These are phyloP conservation scores for Colletotrichum phormii DNA, from an alignment of 2,329 filamentous ascomycete species.

Conservation along the genomic window DNA sequence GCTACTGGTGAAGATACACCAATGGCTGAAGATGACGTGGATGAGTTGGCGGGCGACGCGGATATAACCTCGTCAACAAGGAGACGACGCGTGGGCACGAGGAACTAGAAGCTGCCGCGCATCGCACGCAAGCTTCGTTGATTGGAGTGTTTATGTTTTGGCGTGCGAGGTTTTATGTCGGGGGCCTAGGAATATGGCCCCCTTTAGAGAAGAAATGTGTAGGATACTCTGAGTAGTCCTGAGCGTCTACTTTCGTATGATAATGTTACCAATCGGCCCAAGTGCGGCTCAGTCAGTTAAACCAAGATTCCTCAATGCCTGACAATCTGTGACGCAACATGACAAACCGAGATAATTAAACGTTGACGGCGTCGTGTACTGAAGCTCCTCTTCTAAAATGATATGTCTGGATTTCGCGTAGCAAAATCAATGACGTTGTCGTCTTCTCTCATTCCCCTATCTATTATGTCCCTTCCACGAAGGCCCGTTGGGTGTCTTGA, in stretches of 20 bases:
- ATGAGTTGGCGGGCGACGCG: slow-evolving; percentile 58
- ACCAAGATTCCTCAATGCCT: neutral
- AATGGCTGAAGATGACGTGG: slow-evolving; percentile 58
- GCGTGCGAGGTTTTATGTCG: neutral
- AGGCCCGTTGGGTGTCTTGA: no score
- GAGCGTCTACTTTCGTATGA: slow-evolving; percentile 7
- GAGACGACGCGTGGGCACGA: slow-evolving; percentile 49
- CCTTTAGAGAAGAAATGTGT: neutral
- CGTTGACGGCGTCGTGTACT: neutral
- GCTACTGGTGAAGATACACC: slow-evolving; percentile 55
- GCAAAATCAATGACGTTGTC: no score
- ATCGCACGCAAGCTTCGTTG: slow-evolving; percentile 4
- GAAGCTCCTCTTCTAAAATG: no score
- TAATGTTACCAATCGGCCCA: slow-evolving; percentile 19
- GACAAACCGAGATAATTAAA: neutral
- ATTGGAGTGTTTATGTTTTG: neutral
- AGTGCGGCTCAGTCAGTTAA: neutral
- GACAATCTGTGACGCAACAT: neutral
- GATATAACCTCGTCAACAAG: slow-evolving; percentile 48
- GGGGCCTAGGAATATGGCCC: neutral
- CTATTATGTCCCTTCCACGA: no score
- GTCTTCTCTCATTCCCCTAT: no score
- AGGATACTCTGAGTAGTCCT: slow-evolving; percentile 13
- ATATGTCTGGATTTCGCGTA: no score
- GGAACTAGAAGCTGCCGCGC: slow-evolving; percentile 44